Evolutionary conservation across 2,329 filamentous ascomycete genomes (phyloP).

Genomic region (Podosphaera leucotricha): DNA sequence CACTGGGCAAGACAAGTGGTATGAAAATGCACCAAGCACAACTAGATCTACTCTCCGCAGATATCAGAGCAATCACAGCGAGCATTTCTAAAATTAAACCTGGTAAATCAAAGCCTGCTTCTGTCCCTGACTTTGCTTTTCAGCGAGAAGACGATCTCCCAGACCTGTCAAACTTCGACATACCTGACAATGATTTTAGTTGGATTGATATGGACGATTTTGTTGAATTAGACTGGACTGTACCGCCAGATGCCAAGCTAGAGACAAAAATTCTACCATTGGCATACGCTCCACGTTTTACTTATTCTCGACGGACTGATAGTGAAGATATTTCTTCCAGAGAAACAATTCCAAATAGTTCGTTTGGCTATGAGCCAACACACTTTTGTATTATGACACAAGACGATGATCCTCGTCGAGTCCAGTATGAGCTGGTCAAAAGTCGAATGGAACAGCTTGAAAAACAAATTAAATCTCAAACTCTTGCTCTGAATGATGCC

Average conservation of each 20-base stretch:
- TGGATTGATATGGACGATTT: conserved; percentile 99
- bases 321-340: conserved; percentile 58
- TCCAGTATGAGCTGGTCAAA: conserved; percentile 69
- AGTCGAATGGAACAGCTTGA: conserved; percentile 57
- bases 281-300: conserved; percentile 80
- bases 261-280: conserved; percentile 86
- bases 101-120: conserved; percentile 45
- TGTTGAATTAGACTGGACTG: conserved; percentile 88
- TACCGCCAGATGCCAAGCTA: conserved; percentile 72
- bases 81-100: conserved; percentile 60
- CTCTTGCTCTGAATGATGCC: conserved; percentile 47
- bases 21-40: conserved; percentile 95
- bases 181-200: conserved; percentile 80
- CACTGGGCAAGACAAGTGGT: conserved; percentile 59
- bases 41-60: conserved; percentile 72
- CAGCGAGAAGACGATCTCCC: conserved; percentile 32
- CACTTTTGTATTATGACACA: conserved; percentile 91
- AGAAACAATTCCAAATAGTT: conserved; percentile 63
- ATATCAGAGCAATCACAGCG: conserved; percentile 81
- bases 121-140: conserved; percentile 24
- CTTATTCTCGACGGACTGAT: conserved; percentile 92
- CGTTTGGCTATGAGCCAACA: conserved; percentile 80
- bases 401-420: conserved; percentile 65
- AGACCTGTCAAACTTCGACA: conserved; percentile 73
- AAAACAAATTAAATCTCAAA: conserved; percentile 53